Evolutionary conservation across 805 yeast species (phyloP), one percentile per base, ranked within the genome.

Genomic region (Starmerella bacillaris): DNA sequence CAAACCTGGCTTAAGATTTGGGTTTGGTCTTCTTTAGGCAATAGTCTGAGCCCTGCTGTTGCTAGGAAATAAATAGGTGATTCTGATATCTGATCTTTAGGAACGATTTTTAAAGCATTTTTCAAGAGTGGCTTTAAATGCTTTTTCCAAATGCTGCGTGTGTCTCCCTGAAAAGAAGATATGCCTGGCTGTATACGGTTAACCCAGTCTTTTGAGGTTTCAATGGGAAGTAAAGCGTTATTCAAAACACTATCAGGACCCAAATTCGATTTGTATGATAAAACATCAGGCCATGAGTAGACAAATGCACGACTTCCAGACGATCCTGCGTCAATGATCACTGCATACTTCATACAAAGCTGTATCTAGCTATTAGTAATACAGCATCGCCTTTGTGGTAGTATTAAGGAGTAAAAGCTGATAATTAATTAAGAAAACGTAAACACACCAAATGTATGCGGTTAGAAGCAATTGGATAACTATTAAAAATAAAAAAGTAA

Each of bases 31-130:
- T 57, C 53, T 22, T 62, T 60, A 0, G 76, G 70, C 30, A 86
- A 51, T 28, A 89, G 58, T 42, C 98, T 66, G 93, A 89, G 82
- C 2, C 98, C 98, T 4, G 98, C 98, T 0, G 98, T 89, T 3
- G 96, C 92, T 45, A 79, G 70, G n/a, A 89, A 69, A 46, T 72
- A 89, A 1, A 89, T 66, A 0, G 98, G 96, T 0, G 96, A 86
- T 4, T 68, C 67, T 1, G 53, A 41, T 44, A 72, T 69, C 36
- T 67, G 61, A 0, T 64, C 65, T 21, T 51, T 48, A 0, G 96
- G 96, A 5, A 89, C 70, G 17, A 77, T 66, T 3, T 57, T 53
- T 45, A 70, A 67, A 0, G 94, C 95, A 52, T 72, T 71, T 31
- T 68, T 60, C 14, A 84, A 60, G 33, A 89, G 57, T 3, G 67